Percentiles rank a stretch among this genome's conserved stretches.
Conservation (phyloP, 2,329 filamentous ascomycete genomes). For the Pestalotiopsis sp. region DNA sequence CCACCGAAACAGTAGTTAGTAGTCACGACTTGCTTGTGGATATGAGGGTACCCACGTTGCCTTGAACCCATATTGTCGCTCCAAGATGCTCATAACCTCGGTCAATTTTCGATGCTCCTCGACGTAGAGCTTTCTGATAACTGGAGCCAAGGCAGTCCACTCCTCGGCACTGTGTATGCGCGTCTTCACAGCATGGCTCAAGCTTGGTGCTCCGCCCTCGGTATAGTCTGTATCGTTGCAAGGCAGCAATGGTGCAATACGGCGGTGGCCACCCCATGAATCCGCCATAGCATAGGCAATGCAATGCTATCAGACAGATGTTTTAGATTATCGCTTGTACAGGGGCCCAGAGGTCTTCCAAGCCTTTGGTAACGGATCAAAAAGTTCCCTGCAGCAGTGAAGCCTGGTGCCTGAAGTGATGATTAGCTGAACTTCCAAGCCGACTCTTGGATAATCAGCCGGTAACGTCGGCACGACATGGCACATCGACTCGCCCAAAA, state of each 20-base stretch:
- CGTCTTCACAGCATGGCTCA: neutral
- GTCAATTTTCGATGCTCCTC: conserved; percentile 23
- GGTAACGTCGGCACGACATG: neutral
- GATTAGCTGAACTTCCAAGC: neutral
- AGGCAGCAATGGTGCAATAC: neutral
- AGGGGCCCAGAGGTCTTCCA: neutral
- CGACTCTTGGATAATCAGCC: neutral
- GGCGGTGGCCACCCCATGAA: neutral
- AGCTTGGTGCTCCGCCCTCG: neutral
- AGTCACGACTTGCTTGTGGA: neutral
- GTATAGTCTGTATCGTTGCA: neutral
- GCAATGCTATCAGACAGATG: neutral
- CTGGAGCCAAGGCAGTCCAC: conserved; percentile 22
- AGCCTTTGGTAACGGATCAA: neutral
- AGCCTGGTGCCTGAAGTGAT: neutral
- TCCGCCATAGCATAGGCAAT: neutral
- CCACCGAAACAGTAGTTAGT: neutral
- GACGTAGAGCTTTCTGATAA: conserved; percentile 24
- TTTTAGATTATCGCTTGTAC: neutral
- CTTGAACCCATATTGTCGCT: conserved; percentile 21
- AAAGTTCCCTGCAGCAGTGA: neutral
- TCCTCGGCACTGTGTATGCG: conserved; percentile 20
- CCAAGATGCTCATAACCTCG: conserved; percentile 22
- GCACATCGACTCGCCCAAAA: neutral
- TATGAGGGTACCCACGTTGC: conserved; percentile 20